These are phyloP conservation scores for Boeremia exigua DNA, from an alignment of 2,329 filamentous ascomycete genomes.

Conservation along the genomic window DNA sequence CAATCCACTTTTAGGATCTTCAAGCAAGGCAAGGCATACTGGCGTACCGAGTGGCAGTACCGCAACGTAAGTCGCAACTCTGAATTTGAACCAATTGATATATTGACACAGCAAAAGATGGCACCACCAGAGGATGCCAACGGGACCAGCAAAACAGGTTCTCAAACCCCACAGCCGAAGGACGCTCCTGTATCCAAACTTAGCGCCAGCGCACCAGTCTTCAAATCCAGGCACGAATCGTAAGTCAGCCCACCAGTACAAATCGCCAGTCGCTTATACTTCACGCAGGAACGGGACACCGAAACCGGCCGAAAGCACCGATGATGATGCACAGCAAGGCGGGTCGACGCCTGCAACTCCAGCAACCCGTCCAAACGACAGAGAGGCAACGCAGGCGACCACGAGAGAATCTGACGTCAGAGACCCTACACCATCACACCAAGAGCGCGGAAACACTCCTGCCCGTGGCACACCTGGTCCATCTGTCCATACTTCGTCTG, in stretches of 20 bases:
- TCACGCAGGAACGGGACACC: slow-evolving; percentile 40
- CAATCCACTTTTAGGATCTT: slow-evolving; percentile 74
- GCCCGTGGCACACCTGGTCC: slow-evolving; percentile 11
- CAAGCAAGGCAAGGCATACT: slow-evolving; percentile 69
- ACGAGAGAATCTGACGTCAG: slow-evolving; percentile 19
- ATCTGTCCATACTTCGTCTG: slow-evolving; percentile 22
- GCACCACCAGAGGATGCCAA: slow-evolving; percentile 35
- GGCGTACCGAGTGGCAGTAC: slow-evolving; percentile 78
- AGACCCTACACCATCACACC: slow-evolving; percentile 22
- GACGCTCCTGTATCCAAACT: slow-evolving; percentile 50
- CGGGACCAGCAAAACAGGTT: slow-evolving; percentile 36
- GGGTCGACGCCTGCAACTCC: slow-evolving; percentile 22
- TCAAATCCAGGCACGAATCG: slow-evolving; percentile 60
- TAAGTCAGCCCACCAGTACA: slow-evolving; percentile 26
- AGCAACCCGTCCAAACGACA: slow-evolving; percentile 26
- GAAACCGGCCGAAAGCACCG: slow-evolving; percentile 17
- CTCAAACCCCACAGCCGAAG: slow-evolving; percentile 52
- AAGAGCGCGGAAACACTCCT: slow-evolving; percentile 22
- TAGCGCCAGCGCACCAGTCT: slow-evolving; percentile 66
- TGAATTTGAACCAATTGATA: neutral
- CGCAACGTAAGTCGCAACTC: slow-evolving; percentile 61
- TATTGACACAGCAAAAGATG: slow-evolving; percentile 26
- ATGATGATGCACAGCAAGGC: slow-evolving; percentile 22
- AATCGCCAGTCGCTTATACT: slow-evolving; percentile 21
- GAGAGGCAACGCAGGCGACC: slow-evolving; percentile 19